Base-by-base conservation (phyloP, 495 filamentous ascomycete species). In the Sphaerosporella brunnea region DNA sequence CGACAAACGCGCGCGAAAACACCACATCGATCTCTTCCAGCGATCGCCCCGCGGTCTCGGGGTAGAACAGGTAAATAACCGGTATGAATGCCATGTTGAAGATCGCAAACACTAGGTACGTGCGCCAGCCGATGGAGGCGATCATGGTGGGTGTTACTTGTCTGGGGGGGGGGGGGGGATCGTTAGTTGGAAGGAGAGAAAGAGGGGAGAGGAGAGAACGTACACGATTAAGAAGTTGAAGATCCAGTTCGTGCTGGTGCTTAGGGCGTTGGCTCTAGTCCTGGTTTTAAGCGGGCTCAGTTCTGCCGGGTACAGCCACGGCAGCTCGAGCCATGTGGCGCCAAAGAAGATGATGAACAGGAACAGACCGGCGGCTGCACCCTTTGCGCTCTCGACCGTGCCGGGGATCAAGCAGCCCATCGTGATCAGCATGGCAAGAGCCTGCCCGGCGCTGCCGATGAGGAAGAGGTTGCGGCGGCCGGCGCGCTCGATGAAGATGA, bases 401-500 rank as follows among this genome's bases (percentile, higher is more conserved):
- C 49, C 48, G 3, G 75, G 74, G 48, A 83, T 78, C 45, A 86
- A 56, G 45, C 74, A 78, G 21, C 63, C 72, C 51, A 84, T 83
- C 18, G 73, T 72, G 41, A 86, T 68, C 23, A 82, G 68, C 80
- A 84, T 84, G 47, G 72, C 71, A 15, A 78, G 52, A 35, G 66
- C 69, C 60, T 84, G 79, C 0, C 80, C 79, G 7, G 75, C 51
- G 24, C 73, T 74, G 26, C 80, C 80, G 46, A 68, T 71, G 16
- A 84, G 62, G 63, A 77, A 82, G 21, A 84, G 66, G 32, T 79
- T 77, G 18, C 79, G 73, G 13, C 79, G 71, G 15, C 80, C 79
- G 30, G 76, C 73, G 18, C 69, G 71, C 65, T 83, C 78, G 44
- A 85, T 75, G 56, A 80, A 71, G 63, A 83, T 82, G 75, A 77